Conservation (phyloP, 495 filamentous ascomycete genomes). For the Xylaria palmicola region DNA sequence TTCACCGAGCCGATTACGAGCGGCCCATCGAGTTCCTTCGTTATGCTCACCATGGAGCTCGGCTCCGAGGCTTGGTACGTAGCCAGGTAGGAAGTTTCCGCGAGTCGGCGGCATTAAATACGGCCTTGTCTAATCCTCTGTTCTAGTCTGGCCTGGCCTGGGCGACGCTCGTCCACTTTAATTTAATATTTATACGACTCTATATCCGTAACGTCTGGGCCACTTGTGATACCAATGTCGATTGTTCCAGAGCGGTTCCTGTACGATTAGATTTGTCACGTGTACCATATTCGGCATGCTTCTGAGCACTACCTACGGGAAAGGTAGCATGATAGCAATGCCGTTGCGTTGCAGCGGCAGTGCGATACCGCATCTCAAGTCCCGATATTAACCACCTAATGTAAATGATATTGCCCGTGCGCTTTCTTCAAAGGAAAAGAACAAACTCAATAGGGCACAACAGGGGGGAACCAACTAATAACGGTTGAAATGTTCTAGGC, state of each 20-base stretch:
- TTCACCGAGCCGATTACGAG: neutral
- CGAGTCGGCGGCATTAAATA: neutral
- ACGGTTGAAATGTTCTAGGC: constrained; percentile 8
- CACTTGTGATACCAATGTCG: constrained; percentile 3
- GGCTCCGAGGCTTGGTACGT: neutral
- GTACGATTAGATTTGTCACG: neutral
- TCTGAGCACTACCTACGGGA: too few species aligned
- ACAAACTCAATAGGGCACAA: too few species aligned
- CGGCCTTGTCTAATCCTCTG: neutral
- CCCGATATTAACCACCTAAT: too few species aligned
- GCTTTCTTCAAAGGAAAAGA: too few species aligned
- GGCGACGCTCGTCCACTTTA: neutral
- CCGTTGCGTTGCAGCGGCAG: too few species aligned
- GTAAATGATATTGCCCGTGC: too few species aligned
- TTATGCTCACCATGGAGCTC: neutral
- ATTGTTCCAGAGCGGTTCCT: neutral
- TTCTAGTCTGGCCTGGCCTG: constrained; percentile 8
- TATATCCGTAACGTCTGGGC: constrained; percentile 2
- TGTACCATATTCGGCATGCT: too few species aligned
- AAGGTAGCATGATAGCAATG: too few species aligned
- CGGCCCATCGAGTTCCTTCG: neutral
- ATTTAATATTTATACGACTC: constrained; percentile 1
- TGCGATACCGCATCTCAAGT: too few species aligned
- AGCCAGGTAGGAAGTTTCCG: neutral
- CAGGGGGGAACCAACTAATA: too few species aligned